Base-by-base conservation (phyloP, 768 basidiomycete species). In the Podaxis sp. region DNA sequence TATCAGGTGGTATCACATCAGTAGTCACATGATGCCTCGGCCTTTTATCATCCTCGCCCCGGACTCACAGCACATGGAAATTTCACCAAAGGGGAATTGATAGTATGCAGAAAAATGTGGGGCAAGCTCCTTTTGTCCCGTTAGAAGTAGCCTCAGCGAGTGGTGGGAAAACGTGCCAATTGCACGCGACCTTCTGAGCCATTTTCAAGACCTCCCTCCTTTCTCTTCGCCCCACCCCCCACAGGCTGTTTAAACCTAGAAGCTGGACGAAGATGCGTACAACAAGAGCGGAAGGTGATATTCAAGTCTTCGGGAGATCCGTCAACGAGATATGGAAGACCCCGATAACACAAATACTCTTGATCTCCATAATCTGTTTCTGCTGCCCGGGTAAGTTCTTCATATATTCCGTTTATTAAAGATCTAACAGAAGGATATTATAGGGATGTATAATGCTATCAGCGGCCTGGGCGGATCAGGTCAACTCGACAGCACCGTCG, bases 361-460 rank as follows among this genome's bases (percentile, higher is more conserved):
- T 73, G 13, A 68, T 73, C 38, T 72, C 72, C 4, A 17, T 72
- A 36, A 64, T 73, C 11, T 73, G 72, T 33, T 72, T 73, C 57
- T 72, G 71, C 48, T 73, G 72, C 46, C 72, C 72, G 52, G 72
- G 72, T 71, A 62, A 44, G 58, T 59, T 57, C 19, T 17, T 28
- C 30, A 36, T 33, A 8, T 33, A 15, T 36, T 30, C 19, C 8
- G 6, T 15, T 46, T 13, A 15, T 26, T 33, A 4, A 44, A 26
- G 4, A 28, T 33, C 26, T 46, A 6, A 33, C 33, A 28, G 4
- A 49, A 9, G 8, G 9, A 24, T 26, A 24, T 33, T 38, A 54
- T 39, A 73, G 72, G 72, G 39, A 73, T 73, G 72, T 73, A 73
- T 48, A 73, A 73, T 36, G 72, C 72, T 22, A 73, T 73, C 42